Percentiles rank a stretch among this genome's conserved stretches.
These are phyloP conservation scores for Nakaseomyces uthaithaninus DNA, from an alignment of 1,139 yeast genomes.

Conservation along the genomic window DNA sequence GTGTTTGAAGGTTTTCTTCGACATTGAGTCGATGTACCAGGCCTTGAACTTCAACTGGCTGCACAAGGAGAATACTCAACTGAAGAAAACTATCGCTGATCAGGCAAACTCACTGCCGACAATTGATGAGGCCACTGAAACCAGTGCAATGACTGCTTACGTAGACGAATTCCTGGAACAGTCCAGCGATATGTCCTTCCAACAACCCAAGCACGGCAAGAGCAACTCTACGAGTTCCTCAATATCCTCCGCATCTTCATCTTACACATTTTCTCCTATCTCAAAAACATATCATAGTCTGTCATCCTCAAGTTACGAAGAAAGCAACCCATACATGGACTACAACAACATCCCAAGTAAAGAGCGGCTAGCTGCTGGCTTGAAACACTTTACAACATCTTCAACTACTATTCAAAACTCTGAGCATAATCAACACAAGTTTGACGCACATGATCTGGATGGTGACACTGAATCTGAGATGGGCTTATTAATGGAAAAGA, in stretches of 20 bases:
- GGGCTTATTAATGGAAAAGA: slow-evolving; percentile 22
- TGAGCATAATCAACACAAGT: slow-evolving; percentile 12
- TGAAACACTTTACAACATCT: slow-evolving; percentile 1
- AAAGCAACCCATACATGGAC: not conserved
- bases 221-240: slow-evolving; percentile 3
- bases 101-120: slow-evolving; percentile 7
- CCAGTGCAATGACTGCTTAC: slow-evolving; percentile 13
- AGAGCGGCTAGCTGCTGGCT: not conserved
- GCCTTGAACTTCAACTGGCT: slow-evolving; percentile 32
- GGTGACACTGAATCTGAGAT: slow-evolving; percentile 13
- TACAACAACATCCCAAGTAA: not conserved
- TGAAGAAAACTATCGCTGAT: slow-evolving; percentile 16
- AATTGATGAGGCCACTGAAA: slow-evolving; percentile 11
- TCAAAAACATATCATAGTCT: slow-evolving; percentile 5
- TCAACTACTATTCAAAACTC: slow-evolving; percentile 2
- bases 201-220: slow-evolving; percentile 7
- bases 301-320: slow-evolving; percentile 3
- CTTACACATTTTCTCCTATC: slow-evolving; percentile 6
- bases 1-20: slow-evolving; percentile 31
- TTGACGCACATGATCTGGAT: slow-evolving; percentile 17
- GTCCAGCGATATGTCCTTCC: slow-evolving; percentile 7
- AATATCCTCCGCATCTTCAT: slow-evolving; percentile 6
- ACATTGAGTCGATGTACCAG: slow-evolving; percentile 35
- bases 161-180: slow-evolving; percentile 11
- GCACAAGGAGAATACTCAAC: slow-evolving; percentile 22